Conservation (phyloP, 805 yeast genomes). For the Schizosaccharomyces pombe region DNA sequence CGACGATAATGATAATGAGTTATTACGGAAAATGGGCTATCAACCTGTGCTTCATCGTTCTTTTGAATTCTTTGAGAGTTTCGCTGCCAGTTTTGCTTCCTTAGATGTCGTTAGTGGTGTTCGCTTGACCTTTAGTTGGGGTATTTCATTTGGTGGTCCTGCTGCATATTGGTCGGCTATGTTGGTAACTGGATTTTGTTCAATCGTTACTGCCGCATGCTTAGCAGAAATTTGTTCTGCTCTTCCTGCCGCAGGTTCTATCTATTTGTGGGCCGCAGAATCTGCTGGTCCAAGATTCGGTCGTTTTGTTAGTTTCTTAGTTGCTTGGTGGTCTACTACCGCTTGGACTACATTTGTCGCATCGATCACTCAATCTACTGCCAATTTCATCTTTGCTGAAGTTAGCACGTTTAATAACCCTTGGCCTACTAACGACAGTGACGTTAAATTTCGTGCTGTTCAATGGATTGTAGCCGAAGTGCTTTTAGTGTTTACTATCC, state of each 20-base stretch:
- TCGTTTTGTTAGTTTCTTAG: constrained; percentile 11
- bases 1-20: background rate
- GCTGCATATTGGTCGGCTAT: constrained; percentile 11
- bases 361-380: constrained; percentile 8
- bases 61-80: constrained; percentile 1
- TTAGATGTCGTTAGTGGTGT: constrained; percentile 4
- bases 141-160: constrained; percentile 11
- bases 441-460: constrained; percentile 11
- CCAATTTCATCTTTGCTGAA: constrained; percentile 10
- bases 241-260: constrained; percentile 12
- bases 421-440: constrained; percentile 6
- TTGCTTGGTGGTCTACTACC: constrained; percentile 12
- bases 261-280: constrained; percentile 12
- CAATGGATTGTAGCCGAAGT: constrained; percentile 12
- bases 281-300: constrained; percentile 10
- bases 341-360: constrained; percentile 13
- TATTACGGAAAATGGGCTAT: background rate
- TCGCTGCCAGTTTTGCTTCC: constrained; percentile 5
- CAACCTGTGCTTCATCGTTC: constrained; percentile 4
- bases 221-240: constrained; percentile 12
- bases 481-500: constrained; percentile 7
- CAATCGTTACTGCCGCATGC: constrained; percentile 10
- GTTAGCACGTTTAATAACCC: constrained; percentile 8
- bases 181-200: constrained; percentile 7
- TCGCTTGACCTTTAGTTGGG: constrained; percentile 5